Conservation (phyloP, 2,329 filamentous ascomycete genomes). For the Corinectria fuckeliana region DNA sequence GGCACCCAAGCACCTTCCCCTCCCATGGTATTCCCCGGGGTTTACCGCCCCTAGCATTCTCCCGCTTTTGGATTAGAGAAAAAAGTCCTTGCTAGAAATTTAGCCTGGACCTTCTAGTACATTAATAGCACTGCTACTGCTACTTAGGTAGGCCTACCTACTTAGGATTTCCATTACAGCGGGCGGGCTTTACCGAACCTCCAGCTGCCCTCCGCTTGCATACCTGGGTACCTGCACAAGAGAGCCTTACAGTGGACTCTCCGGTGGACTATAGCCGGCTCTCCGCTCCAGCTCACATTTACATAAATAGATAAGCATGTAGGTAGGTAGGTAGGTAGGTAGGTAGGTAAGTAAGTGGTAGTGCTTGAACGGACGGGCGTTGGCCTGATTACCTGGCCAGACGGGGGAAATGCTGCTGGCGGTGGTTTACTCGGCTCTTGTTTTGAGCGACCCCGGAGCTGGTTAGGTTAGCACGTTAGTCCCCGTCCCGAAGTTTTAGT, state of each 20-base stretch:
- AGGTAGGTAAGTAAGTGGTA: no score
- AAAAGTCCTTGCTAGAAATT: not conserved
- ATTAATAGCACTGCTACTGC: not conserved
- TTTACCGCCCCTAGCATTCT: slow-evolving; percentile 11
- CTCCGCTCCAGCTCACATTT: not conserved
- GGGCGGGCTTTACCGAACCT: not conserved
- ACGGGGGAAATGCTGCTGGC: not conserved
- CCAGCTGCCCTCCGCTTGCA: not conserved
- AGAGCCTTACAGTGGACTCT: not conserved
- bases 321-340: no score
- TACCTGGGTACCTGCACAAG: no score
- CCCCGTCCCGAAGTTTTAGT: slow-evolving; percentile 11
- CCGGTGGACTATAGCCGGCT: not conserved
- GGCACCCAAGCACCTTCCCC: slow-evolving; percentile 22
- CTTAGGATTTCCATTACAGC: not conserved
- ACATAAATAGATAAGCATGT: no score
- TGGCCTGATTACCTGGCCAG: not conserved
- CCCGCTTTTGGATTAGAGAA: slow-evolving; percentile 8
- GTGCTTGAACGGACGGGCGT: not conserved
- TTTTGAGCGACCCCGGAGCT: not conserved
- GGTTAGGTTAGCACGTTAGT: slow-evolving; percentile 8
- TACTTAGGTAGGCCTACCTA: not conserved
- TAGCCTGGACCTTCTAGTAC: slow-evolving; percentile 4
- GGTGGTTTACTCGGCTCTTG: no score
- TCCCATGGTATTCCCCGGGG: slow-evolving; percentile 26